Conservation (phyloP, 805 yeast genomes). For the Pichia exigua region DNA sequence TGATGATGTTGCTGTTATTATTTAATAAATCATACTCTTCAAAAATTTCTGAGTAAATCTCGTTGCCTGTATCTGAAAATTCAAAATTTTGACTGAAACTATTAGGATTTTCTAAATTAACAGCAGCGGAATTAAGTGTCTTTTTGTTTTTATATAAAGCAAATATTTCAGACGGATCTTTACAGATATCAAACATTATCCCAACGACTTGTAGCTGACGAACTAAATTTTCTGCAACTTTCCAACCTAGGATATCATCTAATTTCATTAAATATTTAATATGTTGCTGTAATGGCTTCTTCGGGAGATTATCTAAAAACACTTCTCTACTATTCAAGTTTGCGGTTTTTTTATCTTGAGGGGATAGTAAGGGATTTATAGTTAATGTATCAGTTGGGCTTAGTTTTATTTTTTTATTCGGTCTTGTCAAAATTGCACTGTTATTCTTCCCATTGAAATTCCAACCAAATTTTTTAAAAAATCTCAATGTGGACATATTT, state of each 20-base stretch:
- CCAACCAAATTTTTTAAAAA: constrained; percentile 35
- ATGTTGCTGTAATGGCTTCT: not conserved
- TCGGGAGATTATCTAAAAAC: not conserved
- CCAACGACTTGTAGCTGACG: constrained; percentile 54
- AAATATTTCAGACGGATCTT: constrained; percentile 18
- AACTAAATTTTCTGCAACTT: constrained; percentile 46
- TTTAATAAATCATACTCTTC: constrained; percentile 27
- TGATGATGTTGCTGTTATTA: constrained; percentile 7
- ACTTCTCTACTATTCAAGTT: not conserved
- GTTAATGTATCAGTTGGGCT: not conserved
- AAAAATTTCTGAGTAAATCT: constrained; percentile 9
- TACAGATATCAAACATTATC: constrained; percentile 47
- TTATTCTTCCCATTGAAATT: constrained; percentile 31
- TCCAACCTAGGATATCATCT: constrained; percentile 36
- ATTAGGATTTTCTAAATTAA: constrained; percentile 42
- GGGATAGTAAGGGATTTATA: not conserved
- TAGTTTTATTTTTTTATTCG: not conserved
- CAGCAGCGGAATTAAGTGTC: constrained; percentile 33
- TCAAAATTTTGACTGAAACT: constrained; percentile 27
- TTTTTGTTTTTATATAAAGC: not conserved
- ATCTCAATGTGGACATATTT: constrained; percentile 30
- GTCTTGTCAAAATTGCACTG: constrained; percentile 32
- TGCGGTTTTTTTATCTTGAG: no score
- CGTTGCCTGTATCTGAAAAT: constrained; percentile 32
- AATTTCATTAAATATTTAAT: constrained; percentile 32